Conservation (phyloP, 495 filamentous ascomycete genomes). For the Aspergillus ellipticus region DNA sequence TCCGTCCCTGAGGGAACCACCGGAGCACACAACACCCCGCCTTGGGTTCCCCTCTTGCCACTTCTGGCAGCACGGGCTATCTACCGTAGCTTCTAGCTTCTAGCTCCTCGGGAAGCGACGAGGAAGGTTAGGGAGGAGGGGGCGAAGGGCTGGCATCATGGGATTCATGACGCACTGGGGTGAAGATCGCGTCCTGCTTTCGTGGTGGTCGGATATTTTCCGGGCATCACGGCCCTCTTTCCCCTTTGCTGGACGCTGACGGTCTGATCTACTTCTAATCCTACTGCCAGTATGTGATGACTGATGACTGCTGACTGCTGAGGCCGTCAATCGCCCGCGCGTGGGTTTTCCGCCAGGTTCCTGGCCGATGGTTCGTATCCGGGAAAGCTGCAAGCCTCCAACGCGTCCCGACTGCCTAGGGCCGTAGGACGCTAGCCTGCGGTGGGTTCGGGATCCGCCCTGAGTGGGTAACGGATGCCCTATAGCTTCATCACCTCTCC, state of each 20-base stretch:
- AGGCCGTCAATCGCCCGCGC: not conserved
- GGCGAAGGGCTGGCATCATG: not conserved
- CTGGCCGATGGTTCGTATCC: slow-evolving; percentile 13
- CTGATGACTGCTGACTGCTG: too few species aligned
- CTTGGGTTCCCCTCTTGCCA: slow-evolving; percentile 1
- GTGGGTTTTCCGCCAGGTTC: slow-evolving; percentile 14
- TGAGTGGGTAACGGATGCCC: slow-evolving; percentile 18
- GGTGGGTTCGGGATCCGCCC: slow-evolving; percentile 20
- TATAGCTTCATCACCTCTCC: slow-evolving; percentile 14
- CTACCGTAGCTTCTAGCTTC: not conserved
- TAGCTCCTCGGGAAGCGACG: not conserved
- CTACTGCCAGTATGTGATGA: too few species aligned
- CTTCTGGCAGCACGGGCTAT: not conserved
- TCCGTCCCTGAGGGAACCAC: slow-evolving; percentile 3
- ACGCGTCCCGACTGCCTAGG: slow-evolving; percentile 10
- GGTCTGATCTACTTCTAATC: too few species aligned
- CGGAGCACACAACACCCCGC: slow-evolving; percentile 4
- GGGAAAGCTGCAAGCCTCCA: slow-evolving; percentile 8
- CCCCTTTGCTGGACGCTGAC: not conserved
- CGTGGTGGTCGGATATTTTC: not conserved
- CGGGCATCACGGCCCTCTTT: not conserved
- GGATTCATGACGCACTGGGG: not conserved
- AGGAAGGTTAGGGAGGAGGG: not conserved
- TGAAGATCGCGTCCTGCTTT: slow-evolving; percentile 2
- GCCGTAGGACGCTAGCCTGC: not conserved